These are phyloP conservation scores for Myochromella boudieri DNA, from an alignment of 768 basidiomycete species.

Conservation along the genomic window DNA sequence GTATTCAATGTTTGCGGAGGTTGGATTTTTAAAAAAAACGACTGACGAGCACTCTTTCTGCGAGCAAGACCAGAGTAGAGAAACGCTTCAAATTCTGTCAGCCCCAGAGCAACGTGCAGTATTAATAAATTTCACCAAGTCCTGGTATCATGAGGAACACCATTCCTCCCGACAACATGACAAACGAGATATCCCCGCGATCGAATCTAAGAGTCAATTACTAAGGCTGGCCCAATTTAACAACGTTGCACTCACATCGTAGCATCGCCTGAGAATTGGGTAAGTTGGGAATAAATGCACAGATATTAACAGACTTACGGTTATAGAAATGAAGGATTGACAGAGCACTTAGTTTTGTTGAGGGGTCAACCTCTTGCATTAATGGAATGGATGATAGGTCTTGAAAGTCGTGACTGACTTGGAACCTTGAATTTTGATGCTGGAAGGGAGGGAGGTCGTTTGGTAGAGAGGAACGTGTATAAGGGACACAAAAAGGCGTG, in stretches of 20 bases:
- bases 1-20: neutral
- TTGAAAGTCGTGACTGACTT: neutral
- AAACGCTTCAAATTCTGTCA: conserved; percentile 47
- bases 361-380: conserved; percentile 9
- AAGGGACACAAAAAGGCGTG: neutral
- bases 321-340: conserved; percentile 3
- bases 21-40: neutral
- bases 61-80: conserved; percentile 73
- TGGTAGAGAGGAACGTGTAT: neutral
- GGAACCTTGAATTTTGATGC: neutral
- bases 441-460: neutral
- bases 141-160: conserved; percentile 81
- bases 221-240: neutral
- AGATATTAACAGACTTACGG: conserved; percentile 11
- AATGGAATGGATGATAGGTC: conserved; percentile 1
- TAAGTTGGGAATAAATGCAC: neutral
- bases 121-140: conserved; percentile 51
- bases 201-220: too few species aligned
- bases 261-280: conserved; percentile 16
- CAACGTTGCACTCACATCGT: conserved; percentile 13
- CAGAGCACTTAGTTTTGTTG: conserved; percentile 1
- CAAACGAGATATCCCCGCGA: conserved; percentile 70
- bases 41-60: conserved; percentile 59
- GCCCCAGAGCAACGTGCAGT: neutral
- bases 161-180: conserved; percentile 66